Percentiles rank a stretch among this genome's conserved stretches.
Evolutionary conservation across 2,329 filamentous ascomycete genomes (phyloP).

Genomic region (Akanthomyces dipterigenus): DNA sequence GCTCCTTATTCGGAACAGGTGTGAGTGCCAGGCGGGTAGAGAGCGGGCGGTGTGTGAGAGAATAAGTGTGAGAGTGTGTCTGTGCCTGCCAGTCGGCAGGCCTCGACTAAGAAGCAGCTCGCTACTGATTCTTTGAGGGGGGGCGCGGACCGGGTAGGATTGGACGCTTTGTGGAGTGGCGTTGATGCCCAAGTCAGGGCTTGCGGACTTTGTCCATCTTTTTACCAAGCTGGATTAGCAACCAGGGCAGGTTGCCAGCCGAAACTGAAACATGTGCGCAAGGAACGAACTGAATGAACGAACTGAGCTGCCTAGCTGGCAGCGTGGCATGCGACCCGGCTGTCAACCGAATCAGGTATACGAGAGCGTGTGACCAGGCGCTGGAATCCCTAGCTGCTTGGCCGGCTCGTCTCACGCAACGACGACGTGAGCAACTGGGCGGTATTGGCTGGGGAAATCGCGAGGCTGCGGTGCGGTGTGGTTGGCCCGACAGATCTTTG

Average conservation of each 20-base stretch:
- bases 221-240: not conserved
- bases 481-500: not conserved
- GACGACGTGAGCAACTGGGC: not conserved
- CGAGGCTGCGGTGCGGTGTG: not conserved
- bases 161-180: constrained; percentile 3
- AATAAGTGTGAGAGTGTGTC: not conserved
- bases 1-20: not conserved
- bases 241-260: not conserved
- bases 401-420: not conserved
- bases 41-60: not conserved
- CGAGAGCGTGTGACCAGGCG: not conserved
- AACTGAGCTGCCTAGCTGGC: not conserved
- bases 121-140: not conserved
- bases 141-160: not conserved
- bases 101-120: not conserved
- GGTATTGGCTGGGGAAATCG: not conserved
- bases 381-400: not conserved
- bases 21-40: not conserved
- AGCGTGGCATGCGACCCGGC: not conserved
- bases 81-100: not conserved
- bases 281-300: not conserved
- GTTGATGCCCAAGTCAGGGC: constrained; percentile 11
- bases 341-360: constrained; percentile 3
- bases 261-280: not conserved
- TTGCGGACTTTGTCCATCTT: not conserved